Evolutionary conservation across 2,329 filamentous ascomycete genomes (phyloP).

Genomic region (Penicillium sp.): DNA sequence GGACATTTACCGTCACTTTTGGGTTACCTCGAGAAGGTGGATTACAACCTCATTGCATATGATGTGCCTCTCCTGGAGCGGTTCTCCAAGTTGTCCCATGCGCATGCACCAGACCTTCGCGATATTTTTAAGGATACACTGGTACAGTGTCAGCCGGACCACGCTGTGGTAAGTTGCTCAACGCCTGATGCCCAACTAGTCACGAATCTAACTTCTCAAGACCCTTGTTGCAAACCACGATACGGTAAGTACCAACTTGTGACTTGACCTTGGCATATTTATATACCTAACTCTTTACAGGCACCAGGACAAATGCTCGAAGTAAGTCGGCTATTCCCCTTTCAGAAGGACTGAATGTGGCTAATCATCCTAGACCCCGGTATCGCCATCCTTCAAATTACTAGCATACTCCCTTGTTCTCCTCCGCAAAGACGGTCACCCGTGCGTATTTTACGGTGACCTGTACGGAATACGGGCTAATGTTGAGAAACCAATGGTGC

Average conservation of each 20-base stretch:
- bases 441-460: conserved; percentile 70
- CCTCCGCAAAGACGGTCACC: conserved; percentile 60
- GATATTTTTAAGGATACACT: conserved; percentile 62
- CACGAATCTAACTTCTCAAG: conserved; percentile 12
- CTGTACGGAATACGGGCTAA: conserved; percentile 60
- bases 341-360: background rate
- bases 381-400: conserved; percentile 67
- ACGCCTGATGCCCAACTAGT: background rate
- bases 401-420: conserved; percentile 71
- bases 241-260: conserved; percentile 16
- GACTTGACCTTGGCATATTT: background rate
- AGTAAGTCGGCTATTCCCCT: conserved; percentile 26
- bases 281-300: conserved; percentile 33
- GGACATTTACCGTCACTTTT: conserved; percentile 56
- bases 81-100: conserved; percentile 60
- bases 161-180: conserved; percentile 40
- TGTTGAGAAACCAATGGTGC: conserved; percentile 50
- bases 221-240: conserved; percentile 24
- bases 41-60: conserved; percentile 60
- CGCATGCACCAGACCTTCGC: conserved; percentile 59
- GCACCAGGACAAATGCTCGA: conserved; percentile 63
- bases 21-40: conserved; percentile 58
- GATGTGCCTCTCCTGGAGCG: conserved; percentile 68
- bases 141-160: conserved; percentile 53
- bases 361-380: conserved; percentile 47